These are phyloP conservation scores for Curvularia sp. DNA, from an alignment of 2,329 filamentous ascomycete species.

Conservation along the genomic window DNA sequence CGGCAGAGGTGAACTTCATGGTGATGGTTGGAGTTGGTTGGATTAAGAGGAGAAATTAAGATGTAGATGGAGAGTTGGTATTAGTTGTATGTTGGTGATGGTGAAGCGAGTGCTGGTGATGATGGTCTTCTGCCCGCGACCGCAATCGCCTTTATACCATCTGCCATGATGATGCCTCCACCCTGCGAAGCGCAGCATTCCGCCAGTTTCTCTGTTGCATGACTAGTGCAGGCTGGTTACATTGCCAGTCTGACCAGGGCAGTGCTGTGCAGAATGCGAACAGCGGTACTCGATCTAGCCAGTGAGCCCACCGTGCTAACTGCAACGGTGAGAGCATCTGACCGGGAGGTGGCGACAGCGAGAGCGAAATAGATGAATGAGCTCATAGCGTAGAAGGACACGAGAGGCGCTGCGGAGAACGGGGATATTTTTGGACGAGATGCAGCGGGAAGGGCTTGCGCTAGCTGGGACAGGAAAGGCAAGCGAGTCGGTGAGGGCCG, in stretches of 20 bases:
- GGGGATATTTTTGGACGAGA: constrained; percentile 43
- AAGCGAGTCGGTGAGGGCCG: constrained; percentile 38
- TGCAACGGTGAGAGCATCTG: constrained; percentile 36
- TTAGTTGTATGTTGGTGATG: constrained; percentile 9
- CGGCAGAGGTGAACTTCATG: constrained; percentile 44
- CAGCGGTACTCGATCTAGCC: constrained; percentile 30
- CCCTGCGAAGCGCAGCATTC: constrained; percentile 23
- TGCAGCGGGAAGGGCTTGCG: constrained; percentile 30
- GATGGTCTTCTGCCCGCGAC: constrained; percentile 15
- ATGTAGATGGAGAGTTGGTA: constrained; percentile 4
- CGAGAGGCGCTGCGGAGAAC: constrained; percentile 37
- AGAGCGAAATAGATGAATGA: constrained; percentile 33
- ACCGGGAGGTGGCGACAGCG: constrained; percentile 29
- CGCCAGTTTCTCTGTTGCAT: constrained; percentile 8
- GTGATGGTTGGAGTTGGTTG: constrained; percentile 19
- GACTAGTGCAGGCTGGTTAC: constrained; percentile 25
- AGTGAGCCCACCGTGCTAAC: constrained; percentile 29
- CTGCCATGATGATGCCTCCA: constrained; percentile 16
- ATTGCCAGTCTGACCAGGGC: constrained; percentile 23
- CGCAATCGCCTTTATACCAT: constrained; percentile 39
- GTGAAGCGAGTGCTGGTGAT: constrained; percentile 23
- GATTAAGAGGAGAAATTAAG: constrained; percentile 3
- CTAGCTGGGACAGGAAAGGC: constrained; percentile 21
- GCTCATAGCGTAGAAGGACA: constrained; percentile 41
- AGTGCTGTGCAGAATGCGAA: constrained; percentile 32